Conservation (phyloP, 1,139 yeast species). For the Geotrichum macrosporum region DNA sequence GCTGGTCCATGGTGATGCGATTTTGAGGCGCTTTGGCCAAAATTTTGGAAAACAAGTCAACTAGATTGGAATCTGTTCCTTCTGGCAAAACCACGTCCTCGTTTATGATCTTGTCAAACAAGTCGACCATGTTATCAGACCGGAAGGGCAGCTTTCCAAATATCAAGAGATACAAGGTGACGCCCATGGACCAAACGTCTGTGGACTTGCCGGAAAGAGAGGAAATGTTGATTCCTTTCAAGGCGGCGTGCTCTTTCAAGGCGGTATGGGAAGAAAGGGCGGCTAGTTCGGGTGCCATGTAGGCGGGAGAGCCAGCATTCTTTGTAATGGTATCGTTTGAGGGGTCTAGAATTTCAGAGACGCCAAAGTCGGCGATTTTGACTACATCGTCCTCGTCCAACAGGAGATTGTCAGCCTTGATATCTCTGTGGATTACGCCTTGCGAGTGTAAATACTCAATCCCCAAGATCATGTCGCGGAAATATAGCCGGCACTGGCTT, state of each 20-base stretch:
- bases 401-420: constrained; percentile 87
- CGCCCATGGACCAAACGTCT: constrained; percentile 79
- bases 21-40: constrained; percentile 52
- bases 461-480: constrained; percentile 83
- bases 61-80: constrained; percentile 19
- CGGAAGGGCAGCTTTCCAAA: constrained; percentile 42
- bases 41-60: constrained; percentile 33
- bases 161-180: constrained; percentile 46
- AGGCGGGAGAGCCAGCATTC: constrained; percentile 85
- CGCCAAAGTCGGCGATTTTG: constrained; percentile 93
- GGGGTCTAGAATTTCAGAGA: constrained; percentile 58
- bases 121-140: constrained; percentile 46
- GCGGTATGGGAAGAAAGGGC: constrained; percentile 37
- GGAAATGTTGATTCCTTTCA: constrained; percentile 39
- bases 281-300: constrained; percentile 76
- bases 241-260: constrained; percentile 21
- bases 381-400: constrained; percentile 71
- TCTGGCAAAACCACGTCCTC: constrained; percentile 28
- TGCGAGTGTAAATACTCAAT: constrained; percentile 87
- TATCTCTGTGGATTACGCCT: constrained; percentile 92
- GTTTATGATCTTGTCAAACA: constrained; percentile 39
- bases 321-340: constrained; percentile 49
- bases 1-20: constrained; percentile 50
- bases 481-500: constrained; percentile 43
- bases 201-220: constrained; percentile 58